Evolutionary conservation across 768 basidiomycete species (phyloP).

Genomic region (Suillus discolor): DNA sequence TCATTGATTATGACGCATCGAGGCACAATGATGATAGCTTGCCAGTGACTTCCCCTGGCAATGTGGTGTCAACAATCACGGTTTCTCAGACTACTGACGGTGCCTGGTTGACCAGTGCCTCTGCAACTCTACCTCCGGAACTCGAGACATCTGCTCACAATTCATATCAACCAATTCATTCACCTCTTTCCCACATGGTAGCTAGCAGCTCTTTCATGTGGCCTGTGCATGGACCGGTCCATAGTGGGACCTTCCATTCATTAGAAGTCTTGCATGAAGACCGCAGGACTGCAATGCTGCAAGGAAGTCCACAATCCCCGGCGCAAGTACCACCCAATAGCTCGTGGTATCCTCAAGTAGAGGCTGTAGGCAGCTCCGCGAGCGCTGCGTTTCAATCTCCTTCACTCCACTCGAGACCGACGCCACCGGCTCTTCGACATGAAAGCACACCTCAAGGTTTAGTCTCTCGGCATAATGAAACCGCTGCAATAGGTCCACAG

Average conservation of each 20-base stretch:
- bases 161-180: background rate
- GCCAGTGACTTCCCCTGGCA: background rate
- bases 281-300: background rate
- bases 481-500: background rate
- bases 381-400: background rate
- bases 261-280: slow-evolving; percentile 2
- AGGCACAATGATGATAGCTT: background rate
- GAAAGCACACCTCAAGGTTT: background rate
- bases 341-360: slow-evolving; percentile 5
- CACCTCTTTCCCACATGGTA: background rate
- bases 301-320: background rate
- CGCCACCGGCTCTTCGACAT: background rate
- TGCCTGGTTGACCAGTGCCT: background rate
- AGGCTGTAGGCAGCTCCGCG: background rate
- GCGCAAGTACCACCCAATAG: background rate
- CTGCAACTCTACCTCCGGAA: background rate
- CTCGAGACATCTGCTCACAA: background rate
- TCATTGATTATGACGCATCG: background rate
- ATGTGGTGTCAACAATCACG: background rate
- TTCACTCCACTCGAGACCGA: background rate
- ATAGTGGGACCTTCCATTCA: background rate
- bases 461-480: background rate
- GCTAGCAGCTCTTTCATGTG: background rate
- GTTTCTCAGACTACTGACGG: background rate
- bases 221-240: slow-evolving; percentile 2